Evolutionary conservation across 176 grass and related monocot genomes (phyloP).

Genomic region (bread wheat (Triticum aestivum)): IWGSC_CS_RefSeq_v2.1 NC_057796.1:216009121-216009620

Average conservation of each 20-base stretch:
- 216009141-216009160: slow-evolving; percentile 21
- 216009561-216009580: neutral
- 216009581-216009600: slow-evolving; percentile 23
- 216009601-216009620: neutral
- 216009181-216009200: neutral
- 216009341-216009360: neutral
- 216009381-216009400: neutral
- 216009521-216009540: neutral
- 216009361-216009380: slow-evolving; percentile 13
- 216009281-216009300: neutral
- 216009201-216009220: slow-evolving; percentile 6
- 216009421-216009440: slow-evolving; percentile 4
- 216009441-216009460: neutral
- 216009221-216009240: neutral
- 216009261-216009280: neutral
- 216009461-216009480: slow-evolving; percentile 5
- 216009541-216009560: neutral
- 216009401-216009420: slow-evolving; percentile 12
- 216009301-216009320: neutral
- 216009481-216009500: neutral
- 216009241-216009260: slow-evolving; percentile 9
- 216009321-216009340: neutral
- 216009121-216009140: neutral
- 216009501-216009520: neutral
- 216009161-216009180: neutral